phyloP scores from a whole-genome alignment of 805 yeast genomes.

The Candida montana region DNA sequence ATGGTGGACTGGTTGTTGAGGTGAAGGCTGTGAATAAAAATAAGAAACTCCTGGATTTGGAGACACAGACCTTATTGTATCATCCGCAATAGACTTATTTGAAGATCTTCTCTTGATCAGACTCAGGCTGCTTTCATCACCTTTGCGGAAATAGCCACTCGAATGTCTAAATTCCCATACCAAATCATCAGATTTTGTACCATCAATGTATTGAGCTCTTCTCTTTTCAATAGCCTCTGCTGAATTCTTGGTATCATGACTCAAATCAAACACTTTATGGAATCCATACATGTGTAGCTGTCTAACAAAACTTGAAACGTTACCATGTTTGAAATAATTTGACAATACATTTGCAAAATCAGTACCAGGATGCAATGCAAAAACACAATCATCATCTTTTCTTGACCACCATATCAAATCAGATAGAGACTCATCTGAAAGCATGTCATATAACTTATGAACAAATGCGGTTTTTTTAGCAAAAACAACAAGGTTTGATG shows the following conservation, averaged over 20 bases:
- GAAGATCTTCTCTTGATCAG: slow-evolving; percentile 58
- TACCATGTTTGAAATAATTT: slow-evolving; percentile 88
- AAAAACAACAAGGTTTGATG: not conserved
- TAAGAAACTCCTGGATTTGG: not conserved
- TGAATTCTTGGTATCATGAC: slow-evolving; percentile 11
- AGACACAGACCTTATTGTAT: slow-evolving; percentile 11
- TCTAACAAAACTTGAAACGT: slow-evolving; percentile 87
- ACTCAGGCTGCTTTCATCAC: slow-evolving; percentile 58
- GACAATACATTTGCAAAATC: slow-evolving; percentile 58
- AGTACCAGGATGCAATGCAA: slow-evolving; percentile 59
- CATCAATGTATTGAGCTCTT: slow-evolving; percentile 2
- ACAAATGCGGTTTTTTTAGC: slow-evolving; percentile 46
- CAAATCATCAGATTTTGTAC: slow-evolving; percentile 15
- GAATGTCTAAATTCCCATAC: slow-evolving; percentile 82
- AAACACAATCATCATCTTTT: slow-evolving; percentile 39
- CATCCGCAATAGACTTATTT: slow-evolving; percentile 16
- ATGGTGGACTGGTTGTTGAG: too few species aligned
- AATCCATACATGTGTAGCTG: slow-evolving; percentile 96
- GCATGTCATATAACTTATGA: slow-evolving; percentile 58
- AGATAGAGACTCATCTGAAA: slow-evolving; percentile 46
- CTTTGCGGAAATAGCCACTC: slow-evolving; percentile 64
- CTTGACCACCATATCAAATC: slow-evolving; percentile 64
- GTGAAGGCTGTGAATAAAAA: slow-evolving; percentile 1
- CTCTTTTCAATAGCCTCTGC: slow-evolving; percentile 4
- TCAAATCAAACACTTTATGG: slow-evolving; percentile 55